Evolutionary conservation across 805 yeast genomes (phyloP).

Genomic region (Yarrowia sp.): DNA sequence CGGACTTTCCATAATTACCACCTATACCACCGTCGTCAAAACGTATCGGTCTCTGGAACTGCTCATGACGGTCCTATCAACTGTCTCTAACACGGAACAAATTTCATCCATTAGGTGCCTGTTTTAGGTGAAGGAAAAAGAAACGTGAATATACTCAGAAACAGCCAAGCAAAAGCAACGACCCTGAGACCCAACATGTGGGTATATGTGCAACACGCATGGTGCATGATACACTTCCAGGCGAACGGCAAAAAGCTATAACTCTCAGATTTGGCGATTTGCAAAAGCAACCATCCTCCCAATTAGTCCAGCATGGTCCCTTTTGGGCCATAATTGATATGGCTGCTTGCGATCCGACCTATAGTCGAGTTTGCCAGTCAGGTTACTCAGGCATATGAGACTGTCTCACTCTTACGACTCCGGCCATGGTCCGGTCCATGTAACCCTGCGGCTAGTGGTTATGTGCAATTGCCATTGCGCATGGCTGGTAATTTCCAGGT

Average conservation of each 20-base stretch:
- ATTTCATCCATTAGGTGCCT: not conserved
- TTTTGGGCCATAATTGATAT: not conserved
- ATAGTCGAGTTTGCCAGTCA: not conserved
- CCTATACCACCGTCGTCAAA: too few species aligned
- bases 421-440: not conserved
- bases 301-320: not conserved
- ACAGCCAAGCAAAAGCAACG: conserved; percentile 24
- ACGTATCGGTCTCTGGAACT: too few species aligned
- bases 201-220: conserved; percentile 10
- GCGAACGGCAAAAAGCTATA: conserved; percentile 33
- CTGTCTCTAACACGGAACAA: too few species aligned
- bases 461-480: not conserved
- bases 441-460: conserved; percentile 14
- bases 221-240: conserved; percentile 8
- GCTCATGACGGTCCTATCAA: too few species aligned
- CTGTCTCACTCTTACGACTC: conserved; percentile 21
- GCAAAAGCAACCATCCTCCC: conserved; percentile 14
- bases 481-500: not conserved
- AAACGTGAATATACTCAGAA: not conserved
- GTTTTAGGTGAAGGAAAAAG: conserved; percentile 21
- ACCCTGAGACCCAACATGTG: conserved; percentile 13
- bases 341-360: not conserved
- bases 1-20: too few species aligned
- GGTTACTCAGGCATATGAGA: too few species aligned
- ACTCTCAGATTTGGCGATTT: conserved; percentile 1